Base-by-base conservation (phyloP, 805 yeast species). In the Candida yuanshanica region DNA sequence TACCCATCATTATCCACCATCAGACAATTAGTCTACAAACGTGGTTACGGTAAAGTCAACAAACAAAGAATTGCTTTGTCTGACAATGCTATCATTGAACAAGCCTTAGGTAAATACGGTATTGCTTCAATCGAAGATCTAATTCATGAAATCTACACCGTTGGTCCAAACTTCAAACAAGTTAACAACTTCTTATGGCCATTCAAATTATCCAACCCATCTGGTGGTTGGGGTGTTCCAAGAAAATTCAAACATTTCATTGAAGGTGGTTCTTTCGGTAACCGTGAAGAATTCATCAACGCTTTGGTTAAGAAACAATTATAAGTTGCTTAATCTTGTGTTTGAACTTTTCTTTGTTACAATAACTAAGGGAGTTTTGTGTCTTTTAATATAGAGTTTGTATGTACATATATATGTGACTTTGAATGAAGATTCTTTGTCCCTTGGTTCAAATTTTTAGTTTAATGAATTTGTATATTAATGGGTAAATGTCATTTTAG, bases 131-230 rank as follows among this genome's bases (percentile, higher is more conserved):
- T 88, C 60, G 96, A 88, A 75, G 96, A 88, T 72, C 80, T 88
- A 76, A 84, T 88, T 74, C 96, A 88, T 83, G 96, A 88, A 79
- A 83, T 88, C 64, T 82, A 76, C 86, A 80, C 95, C 55, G 95
- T 87, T 69, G 96, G 96, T 74, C 95, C 95, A 72, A 88, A 88
- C 90, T 88, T 88, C 89, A 88, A 88, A 79, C 95, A 88, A 79
- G 96, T 86, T 64, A 86, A 85, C 90, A 88, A 87, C 95, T 88
- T 88, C 81, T 79, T 88, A 74, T 87, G 95, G 95, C 96, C 96
- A 77, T 88, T 88, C 91, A 81, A 85, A 78, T 81, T 88, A 70
- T 86, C 95, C 62, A 86, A 84, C 83, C 96, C 96, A 74, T 79
- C 79, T 72, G 96, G 96, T 75, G 96, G 96, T 73, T 88, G 95